Evolutionary conservation across 2,329 filamentous ascomycete species (phyloP).

Genomic region (Arthrobotrys sinensis): DNA sequence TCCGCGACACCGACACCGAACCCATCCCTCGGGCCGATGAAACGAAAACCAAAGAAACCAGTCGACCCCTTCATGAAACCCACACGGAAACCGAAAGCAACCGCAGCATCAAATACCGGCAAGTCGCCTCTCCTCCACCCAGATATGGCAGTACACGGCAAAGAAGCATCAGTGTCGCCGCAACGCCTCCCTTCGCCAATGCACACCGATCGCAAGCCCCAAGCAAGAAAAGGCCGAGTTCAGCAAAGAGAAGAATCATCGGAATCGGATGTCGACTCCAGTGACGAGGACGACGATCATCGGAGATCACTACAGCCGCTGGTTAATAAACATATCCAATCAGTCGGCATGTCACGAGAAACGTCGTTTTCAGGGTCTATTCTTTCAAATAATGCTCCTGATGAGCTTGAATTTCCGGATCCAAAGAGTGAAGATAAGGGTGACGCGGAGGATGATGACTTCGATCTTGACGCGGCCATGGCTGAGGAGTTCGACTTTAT

Average conservation of each 20-base stretch:
- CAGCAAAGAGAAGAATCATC: conserved; percentile 40
- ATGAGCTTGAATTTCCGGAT: conserved; percentile 54
- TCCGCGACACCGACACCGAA: conserved; percentile 49
- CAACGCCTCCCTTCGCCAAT: conserved; percentile 54
- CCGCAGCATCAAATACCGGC: conserved; percentile 20
- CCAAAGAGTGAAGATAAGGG: conserved; percentile 54
- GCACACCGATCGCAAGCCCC: conserved; percentile 23
- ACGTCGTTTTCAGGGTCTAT: conserved; percentile 50
- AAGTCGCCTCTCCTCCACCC: conserved; percentile 48
- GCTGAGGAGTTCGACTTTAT: conserved; percentile 47
- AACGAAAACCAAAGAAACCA: conserved; percentile 40
- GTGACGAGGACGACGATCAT: conserved; percentile 42
- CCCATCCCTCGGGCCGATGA: conserved; percentile 30
- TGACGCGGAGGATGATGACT: conserved; percentile 46
- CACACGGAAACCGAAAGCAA: conserved; percentile 33
- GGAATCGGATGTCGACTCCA: conserved; percentile 54
- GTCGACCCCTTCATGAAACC: conserved; percentile 55
- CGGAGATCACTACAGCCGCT: conserved; percentile 21
- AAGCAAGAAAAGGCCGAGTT: conserved; percentile 22
- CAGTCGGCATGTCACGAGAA: conserved; percentile 50
- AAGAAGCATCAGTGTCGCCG: conserved; percentile 55
- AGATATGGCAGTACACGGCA: conserved; percentile 31
- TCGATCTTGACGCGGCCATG: conserved; percentile 38
- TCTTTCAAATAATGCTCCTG: conserved; percentile 40
- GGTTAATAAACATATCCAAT: conserved; percentile 43